Percentiles rank a stretch among this genome's conserved stretches.
phyloP scores from a whole-genome alignment of 164 flowering plant genomes.

The Taxillus chinensis region DNA sequence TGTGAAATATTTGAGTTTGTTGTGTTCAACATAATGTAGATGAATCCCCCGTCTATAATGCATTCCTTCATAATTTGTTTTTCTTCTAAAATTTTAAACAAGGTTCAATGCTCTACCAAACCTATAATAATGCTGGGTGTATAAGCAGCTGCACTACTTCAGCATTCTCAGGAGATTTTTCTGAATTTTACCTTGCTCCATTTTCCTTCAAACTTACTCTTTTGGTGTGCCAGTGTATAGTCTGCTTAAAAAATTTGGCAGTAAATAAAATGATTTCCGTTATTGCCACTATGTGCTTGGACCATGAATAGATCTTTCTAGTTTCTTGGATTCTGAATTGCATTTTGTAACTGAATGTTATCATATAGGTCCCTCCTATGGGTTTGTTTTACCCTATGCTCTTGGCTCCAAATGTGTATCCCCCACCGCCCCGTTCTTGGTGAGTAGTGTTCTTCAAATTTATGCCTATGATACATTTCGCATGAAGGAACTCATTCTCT shows the following conservation, averaged over 20 bases:
- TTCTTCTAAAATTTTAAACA: no score
- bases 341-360: conserved; percentile 14
- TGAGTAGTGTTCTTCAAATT: conserved; percentile 18
- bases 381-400: conserved; percentile 89
- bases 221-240: no score
- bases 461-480: background rate
- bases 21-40: background rate
- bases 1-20: background rate
- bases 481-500: background rate
- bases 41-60: background rate
- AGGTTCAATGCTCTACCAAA: no score
- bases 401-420: conserved; percentile 81
- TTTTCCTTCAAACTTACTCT: no score
- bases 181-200: no score
- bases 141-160: no score
- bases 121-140: no score
- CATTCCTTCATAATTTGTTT: background rate
- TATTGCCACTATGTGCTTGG: background rate
- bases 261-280: background rate
- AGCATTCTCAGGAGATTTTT: no score
- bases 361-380: conserved; percentile 88
- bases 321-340: background rate
- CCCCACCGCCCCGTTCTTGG: conserved; percentile 93
- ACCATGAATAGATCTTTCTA: background rate
- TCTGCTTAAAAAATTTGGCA: no score